Base-by-base conservation (phyloP, 768 basidiomycete species). In the Suillus spraguei region DNA sequence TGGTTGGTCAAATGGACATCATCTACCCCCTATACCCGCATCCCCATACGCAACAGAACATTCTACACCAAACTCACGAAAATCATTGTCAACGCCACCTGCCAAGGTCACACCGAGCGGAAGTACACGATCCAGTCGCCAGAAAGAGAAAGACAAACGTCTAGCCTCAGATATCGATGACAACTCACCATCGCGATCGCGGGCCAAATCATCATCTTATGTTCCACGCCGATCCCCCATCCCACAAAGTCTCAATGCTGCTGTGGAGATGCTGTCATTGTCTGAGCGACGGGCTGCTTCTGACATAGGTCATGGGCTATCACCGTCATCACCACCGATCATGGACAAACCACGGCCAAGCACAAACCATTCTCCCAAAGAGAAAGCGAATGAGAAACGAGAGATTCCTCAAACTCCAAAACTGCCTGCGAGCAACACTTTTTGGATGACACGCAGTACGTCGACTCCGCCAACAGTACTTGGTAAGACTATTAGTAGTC, bases 171-270 rank as follows among this genome's bases (percentile, higher is more conserved):
- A 76, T 61, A 64, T 59, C 33, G 74, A 76, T 70, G 68, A 76
- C 67, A 80, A 80, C 54, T 76, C 81, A 7, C 74, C 73, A 53
- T 77, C 83, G n/a, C 82, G 85, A 46, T 76, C 78, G 49, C 78
- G 82, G 65, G 73, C 82, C 28, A 88, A 85, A 69, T 82, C 84
- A 52, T 83, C 85, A 20, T 80, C 86, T 16, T 83, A 84, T 68
- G 75, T 86, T 36, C 78, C 86, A 17, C 79, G 83, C 72, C 81
- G 81, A 60, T 76, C 86, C 20, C 83, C 84, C 52, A 82, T 79
- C 60, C 87, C 88, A 0, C 90, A 91, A 75, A 91, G 89, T 65
- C 79, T 93, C 53, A 85, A 82, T 67, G 90, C 90, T 62, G 90
- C 89, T 17, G 77, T 89, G 39, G 88, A 92, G 74, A 83, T 87